Evolutionary conservation across 306 rosid genomes (phyloP).

Genomic region (Begonia masoniana): DNA sequence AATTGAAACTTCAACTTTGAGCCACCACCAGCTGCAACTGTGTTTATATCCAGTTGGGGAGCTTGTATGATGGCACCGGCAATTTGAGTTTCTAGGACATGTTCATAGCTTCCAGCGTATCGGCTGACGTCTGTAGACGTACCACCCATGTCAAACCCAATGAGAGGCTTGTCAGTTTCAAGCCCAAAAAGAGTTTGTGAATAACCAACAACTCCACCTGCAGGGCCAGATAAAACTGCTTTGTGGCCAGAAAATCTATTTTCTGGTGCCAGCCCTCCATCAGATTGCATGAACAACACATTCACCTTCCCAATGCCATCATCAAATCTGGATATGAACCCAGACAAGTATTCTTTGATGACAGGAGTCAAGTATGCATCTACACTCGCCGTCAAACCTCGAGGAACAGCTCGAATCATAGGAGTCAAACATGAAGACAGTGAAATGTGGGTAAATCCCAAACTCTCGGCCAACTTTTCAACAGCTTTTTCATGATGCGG

Average conservation of each 20-base stretch:
- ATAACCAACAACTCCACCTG: conserved; percentile 98
- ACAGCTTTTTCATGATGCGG: conserved; percentile 67
- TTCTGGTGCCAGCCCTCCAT: conserved; percentile 96
- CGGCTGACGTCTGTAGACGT: conserved; percentile 98
- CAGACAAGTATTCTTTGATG: conserved; percentile 81
- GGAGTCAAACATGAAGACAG: conserved; percentile 87
- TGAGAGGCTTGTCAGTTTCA: conserved; percentile 75
- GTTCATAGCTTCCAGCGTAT: conserved; percentile 85
- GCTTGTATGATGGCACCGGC: conserved; percentile 92
- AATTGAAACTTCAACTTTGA: conserved; percentile 81
- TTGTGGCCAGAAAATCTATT: conserved; percentile 87
- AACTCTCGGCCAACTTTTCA: conserved; percentile 43
- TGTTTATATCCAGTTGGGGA: conserved; percentile 92
- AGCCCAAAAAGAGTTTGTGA: conserved; percentile 80
- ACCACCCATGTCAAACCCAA: conserved; percentile 98
- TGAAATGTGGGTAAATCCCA: conserved; percentile 90
- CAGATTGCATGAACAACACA: conserved; percentile 96
- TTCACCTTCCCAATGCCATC: conserved; percentile 58
- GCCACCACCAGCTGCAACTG: conserved; percentile 98
- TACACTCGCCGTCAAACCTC: conserved; percentile 88
- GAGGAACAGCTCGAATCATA: conserved; percentile 94
- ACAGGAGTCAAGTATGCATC: conserved; percentile 98
- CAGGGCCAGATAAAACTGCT: conserved; percentile 94
- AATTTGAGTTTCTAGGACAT: conserved; percentile 84
- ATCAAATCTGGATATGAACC: conserved; percentile 81